A percentile compares a stretch with the other conserved stretches of the same genome.
phyloP scores from a whole-genome alignment of 2,329 filamentous ascomycete genomes.

The Tolypocladium guangdongense region DNA sequence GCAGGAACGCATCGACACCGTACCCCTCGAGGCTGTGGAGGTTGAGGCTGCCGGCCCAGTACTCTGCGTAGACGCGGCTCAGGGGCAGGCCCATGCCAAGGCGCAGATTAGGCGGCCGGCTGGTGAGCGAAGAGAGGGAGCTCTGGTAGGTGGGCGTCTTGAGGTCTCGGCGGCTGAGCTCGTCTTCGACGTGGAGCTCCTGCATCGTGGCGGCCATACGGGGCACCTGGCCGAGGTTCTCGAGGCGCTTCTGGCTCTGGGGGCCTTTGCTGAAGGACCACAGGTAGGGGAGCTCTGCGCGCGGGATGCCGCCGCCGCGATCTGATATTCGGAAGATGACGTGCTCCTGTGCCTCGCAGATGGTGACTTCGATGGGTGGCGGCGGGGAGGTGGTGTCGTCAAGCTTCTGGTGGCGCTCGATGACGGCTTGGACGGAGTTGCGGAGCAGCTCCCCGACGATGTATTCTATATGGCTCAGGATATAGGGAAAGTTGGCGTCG shows the following conservation, averaged over 20 bases:
- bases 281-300: slow-evolving; percentile 74
- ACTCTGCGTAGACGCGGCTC: slow-evolving; percentile 90
- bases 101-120: slow-evolving; percentile 72
- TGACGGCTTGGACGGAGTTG: slow-evolving; percentile 87
- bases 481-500: slow-evolving; percentile 88
- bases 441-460: slow-evolving; percentile 90
- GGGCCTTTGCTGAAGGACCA: slow-evolving; percentile 98
- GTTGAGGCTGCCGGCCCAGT: slow-evolving; percentile 90
- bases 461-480: slow-evolving; percentile 91
- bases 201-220: slow-evolving; percentile 90
- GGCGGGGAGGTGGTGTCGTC: slow-evolving; percentile 29
- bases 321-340: slow-evolving; percentile 96
- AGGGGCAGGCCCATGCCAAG: slow-evolving; percentile 90
- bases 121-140: slow-evolving; percentile 71
- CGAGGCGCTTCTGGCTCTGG: slow-evolving; percentile 62
- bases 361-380: slow-evolving; percentile 83
- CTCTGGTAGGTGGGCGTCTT: slow-evolving; percentile 33
- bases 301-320: slow-evolving; percentile 82
- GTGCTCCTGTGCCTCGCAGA: slow-evolving; percentile 89
- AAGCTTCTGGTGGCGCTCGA: slow-evolving; percentile 55
- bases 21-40: slow-evolving; percentile 91
- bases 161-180: slow-evolving; percentile 28
- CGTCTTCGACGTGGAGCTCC: slow-evolving; percentile 53
- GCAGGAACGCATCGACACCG: slow-evolving; percentile 88
- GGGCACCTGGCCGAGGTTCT: slow-evolving; percentile 78